Base-by-base conservation (phyloP, 2,329 filamentous ascomycete species). In the Phaeosphaeriaceae sp. region DNA sequence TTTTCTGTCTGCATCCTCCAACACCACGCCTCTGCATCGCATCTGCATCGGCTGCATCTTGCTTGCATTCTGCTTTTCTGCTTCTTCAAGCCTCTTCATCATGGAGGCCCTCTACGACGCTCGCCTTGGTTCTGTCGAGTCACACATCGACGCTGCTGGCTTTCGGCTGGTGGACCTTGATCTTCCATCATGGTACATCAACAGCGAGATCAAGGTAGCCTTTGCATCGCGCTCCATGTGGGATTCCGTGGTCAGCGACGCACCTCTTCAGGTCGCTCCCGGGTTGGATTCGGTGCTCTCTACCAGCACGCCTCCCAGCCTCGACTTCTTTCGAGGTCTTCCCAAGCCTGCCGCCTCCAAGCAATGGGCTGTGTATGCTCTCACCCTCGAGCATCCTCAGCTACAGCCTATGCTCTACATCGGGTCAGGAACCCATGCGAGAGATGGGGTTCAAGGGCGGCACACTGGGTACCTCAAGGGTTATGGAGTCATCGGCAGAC, bases 141-240 rank as follows among this genome's bases (percentile, higher is more conserved):
- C 22, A 17, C 46, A 48, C n/a, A 48, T 31, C 46, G 46, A 48
- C 46, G 46, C 46, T 31, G 46, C 46, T 48, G 46, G 24, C n/a
- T 31, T 48, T 48, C 46, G 27, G 22, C 46, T 48, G 3, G 46
- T 31, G 27, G 27, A 17, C 24, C 46, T 48, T 19, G 22, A 27
- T 31, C 46, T 48, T 48, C 46, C 46, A 19, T 2, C 22, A 15
- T 48, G 24, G 46, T 31, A 48, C 46, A 27, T 31, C 27, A 48
- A 31, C 27, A 13, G 21, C 10, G 46, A 31, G 5, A 31, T 48
- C 46, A 48, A 48, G 22, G 22, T 19, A 1, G 22, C 22, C 4
- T 48, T 31, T 31, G 17, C 22, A 17, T 48, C 46, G 10, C 4
- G 22, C 22, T 31, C 46, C 22, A 11, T 19, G 11, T 48, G 22